Base-by-base conservation (phyloP, 495 filamentous ascomycete species). In the Chaetomium fimeti region DNA sequence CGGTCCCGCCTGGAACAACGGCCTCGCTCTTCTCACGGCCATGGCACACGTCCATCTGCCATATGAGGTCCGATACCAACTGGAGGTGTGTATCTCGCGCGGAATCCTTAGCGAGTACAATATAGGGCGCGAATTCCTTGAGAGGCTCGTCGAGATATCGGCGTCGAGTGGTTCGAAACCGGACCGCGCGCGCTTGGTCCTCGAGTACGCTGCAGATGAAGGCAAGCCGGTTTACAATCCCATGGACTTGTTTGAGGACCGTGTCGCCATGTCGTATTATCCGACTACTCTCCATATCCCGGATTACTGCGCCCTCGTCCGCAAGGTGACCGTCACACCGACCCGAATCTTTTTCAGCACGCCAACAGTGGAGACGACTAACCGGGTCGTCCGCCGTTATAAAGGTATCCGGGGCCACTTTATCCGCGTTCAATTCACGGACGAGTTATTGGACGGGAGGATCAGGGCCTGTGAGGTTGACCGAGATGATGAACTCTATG, bases 1-100 rank as follows among this genome's bases (percentile, higher is more conserved):
- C 3, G 29, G 22, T 43, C 59, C 64, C 53, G 53, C 71, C 29
- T 68, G 64, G 61, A 53, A 72, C 60, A 60, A 63, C 36, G 79
- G 71, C 53, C 67, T 70, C 24, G 77, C 59, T 63, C 78, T 64
- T 58, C 81, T 69, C 64, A 74, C 56, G 63, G 24, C 51, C 69
- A 15, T 65, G 2, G 65, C 83, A 29, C 66, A 79, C 5, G 70
- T 75, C 0, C 75, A 77, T 25, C 79, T 98, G 5, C 78, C 86
- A 0, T 97, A 92, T 54, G 72, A 85, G 1, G 85, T 93, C 2
- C 85, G 91, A 11, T 98, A 98, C 69, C 93, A 96, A 74, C 83
- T 98, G 0, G 93, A 98, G 74, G 93, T 91, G 0, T 97, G 93
- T 71, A 81, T 98, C 11, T 96, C 92, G 0, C 83, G 90, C 24